Percentiles rank a stretch among this genome's conserved stretches.
These are phyloP conservation scores for Syncephalastrum monosporum DNA, from an alignment of 371 early-diverging fungal genomes.

Conservation along the genomic window DNA sequence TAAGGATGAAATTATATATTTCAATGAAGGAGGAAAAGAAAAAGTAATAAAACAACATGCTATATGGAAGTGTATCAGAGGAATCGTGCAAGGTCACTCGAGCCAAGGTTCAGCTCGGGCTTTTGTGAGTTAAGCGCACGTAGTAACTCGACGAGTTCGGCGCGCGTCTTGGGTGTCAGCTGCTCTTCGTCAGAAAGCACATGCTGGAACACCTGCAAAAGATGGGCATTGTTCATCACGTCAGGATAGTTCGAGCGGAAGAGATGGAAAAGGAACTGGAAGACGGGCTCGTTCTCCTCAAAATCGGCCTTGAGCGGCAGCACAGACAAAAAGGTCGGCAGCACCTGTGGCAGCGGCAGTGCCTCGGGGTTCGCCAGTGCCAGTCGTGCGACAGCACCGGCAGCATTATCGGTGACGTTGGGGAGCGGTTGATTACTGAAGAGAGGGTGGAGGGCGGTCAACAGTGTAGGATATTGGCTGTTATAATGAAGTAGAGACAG, in stretches of 20 bases:
- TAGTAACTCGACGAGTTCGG: constrained; percentile 57
- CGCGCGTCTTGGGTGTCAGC: constrained; percentile 51
- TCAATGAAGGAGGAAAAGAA: neutral
- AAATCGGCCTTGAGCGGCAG: constrained; percentile 81
- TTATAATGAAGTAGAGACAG: neutral
- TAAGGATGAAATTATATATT: too few species aligned
- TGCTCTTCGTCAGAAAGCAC: constrained; percentile 56
- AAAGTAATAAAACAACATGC: constrained; percentile 5
- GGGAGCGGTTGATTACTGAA: constrained; percentile 62
- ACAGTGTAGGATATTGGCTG: constrained; percentile 68
- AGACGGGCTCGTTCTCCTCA: constrained; percentile 82
- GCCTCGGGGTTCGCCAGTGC: constrained; percentile 68
- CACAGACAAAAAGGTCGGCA: constrained; percentile 66
- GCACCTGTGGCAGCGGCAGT: constrained; percentile 71
- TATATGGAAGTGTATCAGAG: constrained; percentile 7
- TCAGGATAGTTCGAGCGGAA: constrained; percentile 56
- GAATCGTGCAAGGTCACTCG: constrained; percentile 17
- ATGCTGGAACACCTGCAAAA: constrained; percentile 46
- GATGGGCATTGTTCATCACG: neutral
- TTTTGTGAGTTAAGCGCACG: constrained; percentile 50
- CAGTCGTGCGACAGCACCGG: constrained; percentile 84
- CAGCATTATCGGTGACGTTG: constrained; percentile 86
- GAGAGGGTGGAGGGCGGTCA: constrained; percentile 73
- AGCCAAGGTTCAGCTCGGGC: constrained; percentile 12
- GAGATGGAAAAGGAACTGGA: constrained; percentile 64